Base-by-base conservation (phyloP, 192 early-diverging fungal genomes). In the Coemansia pectinata region DNA sequence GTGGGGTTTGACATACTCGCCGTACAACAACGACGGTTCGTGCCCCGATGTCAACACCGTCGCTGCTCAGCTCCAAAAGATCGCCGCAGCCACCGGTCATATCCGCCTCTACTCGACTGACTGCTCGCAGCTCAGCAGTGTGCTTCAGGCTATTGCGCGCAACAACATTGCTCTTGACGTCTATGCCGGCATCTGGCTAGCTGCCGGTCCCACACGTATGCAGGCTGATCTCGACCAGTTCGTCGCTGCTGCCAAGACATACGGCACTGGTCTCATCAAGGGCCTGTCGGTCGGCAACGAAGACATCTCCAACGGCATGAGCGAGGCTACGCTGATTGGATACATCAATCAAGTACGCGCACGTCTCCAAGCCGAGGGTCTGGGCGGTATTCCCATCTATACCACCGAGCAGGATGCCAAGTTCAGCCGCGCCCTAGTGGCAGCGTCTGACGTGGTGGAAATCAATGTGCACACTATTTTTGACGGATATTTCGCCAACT, bases 91-190 rank as follows among this genome's bases (percentile, higher is more conserved):
- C 0, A 73, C 81, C 39, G 44, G 63, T 41, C 78, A 84, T 67
- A 76, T 84, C 41, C 81, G 81, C 23, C 70, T 84, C 17, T 84
- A 79, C 62, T 78, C 81, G 10, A 76, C 81, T n/a, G 81, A 84
- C 65, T 84, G 81, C 68, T 76, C 72, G 25, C 81, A 84, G 69
- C 67, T 84, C 41, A 48, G 63, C 44, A 68, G 48, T 45, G 77
- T 69, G 0, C 47, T 76, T 21, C 68, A 84, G 65, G 81, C 81
- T 0, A 70, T 84, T 40, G 63, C 42, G 27, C 57, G 61, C 17
- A 62, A 59, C 67, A 76, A 76, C 62, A 41, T 84, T 9, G 41
- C 31, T 4, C 48, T 84, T 23, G 45, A 42, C 57, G 72, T 84
- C 65, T 55, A 84, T 34, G 77, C 77, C 6, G 81, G 81, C 4